A percentile compares a stretch with the other conserved stretches of the same genome.
These are phyloP conservation scores for Beauveria sp. DNA, from an alignment of 2,329 filamentous ascomycete genomes.

Conservation along the genomic window DNA sequence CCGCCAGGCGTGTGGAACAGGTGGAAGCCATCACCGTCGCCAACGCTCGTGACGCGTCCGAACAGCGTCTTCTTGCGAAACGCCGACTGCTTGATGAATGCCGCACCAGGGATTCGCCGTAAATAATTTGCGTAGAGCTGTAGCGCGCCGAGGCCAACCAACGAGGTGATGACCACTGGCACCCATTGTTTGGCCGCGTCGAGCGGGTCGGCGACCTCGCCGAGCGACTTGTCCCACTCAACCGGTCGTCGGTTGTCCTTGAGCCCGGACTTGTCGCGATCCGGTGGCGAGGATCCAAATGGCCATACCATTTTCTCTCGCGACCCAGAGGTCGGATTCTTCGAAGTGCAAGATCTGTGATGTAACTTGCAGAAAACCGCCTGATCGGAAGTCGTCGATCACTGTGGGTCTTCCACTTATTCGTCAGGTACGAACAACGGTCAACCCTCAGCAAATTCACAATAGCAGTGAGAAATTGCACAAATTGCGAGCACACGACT, in stretches of 20 bases:
- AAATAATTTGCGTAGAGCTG: slow-evolving; percentile 67
- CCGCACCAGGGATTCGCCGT: slow-evolving; percentile 72
- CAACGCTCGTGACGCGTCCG: slow-evolving; percentile 84
- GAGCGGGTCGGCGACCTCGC: slow-evolving; percentile 21
- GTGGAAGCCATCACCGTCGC: slow-evolving; percentile 94
- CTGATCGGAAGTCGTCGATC: background rate
- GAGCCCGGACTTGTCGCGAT: slow-evolving; percentile 16
- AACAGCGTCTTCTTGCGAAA: slow-evolving; percentile 72
- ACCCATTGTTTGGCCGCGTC: slow-evolving; percentile 32
- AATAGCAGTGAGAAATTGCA: no score
- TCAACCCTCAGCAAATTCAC: background rate
- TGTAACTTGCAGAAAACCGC: background rate
- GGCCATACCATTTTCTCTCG: slow-evolving; percentile 33
- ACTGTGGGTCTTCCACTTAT: background rate
- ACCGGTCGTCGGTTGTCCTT: slow-evolving; percentile 21
- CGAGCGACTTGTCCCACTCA: slow-evolving; percentile 33
- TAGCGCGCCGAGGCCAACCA: slow-evolving; percentile 30
- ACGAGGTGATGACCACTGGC: slow-evolving; percentile 29
- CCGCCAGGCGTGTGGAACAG: slow-evolving; percentile 95
- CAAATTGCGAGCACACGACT: no score
- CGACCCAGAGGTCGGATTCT: slow-evolving; percentile 18
- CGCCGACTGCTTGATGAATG: slow-evolving; percentile 65
- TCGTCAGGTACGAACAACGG: no score
- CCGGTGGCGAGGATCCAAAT: slow-evolving; percentile 24
- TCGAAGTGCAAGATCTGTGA: slow-evolving; percentile 14